These are phyloP conservation scores for Colletotrichum tofieldiae DNA, from an alignment of 2,329 filamentous ascomycete species.

Conservation along the genomic window DNA sequence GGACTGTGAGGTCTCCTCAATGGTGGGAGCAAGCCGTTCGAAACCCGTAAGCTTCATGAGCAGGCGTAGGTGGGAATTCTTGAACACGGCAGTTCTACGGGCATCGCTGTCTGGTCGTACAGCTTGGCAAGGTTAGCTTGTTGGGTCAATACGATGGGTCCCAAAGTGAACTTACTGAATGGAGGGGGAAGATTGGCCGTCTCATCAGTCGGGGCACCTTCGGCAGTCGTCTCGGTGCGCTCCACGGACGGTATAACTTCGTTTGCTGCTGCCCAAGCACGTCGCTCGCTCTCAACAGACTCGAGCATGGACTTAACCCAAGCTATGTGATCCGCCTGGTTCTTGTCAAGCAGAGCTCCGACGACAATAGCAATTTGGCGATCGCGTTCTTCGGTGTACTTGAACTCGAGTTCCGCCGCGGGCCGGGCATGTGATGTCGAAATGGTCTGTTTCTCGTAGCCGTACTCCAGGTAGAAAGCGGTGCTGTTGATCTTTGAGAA, in stretches of 20 bases:
- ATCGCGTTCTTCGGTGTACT: conserved; percentile 76
- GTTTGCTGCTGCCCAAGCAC: conserved; percentile 83
- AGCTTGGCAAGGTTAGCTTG: conserved; percentile 59
- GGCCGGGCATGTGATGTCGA: conserved; percentile 74
- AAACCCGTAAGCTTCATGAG: conserved; percentile 85
- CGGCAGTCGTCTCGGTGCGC: conserved; percentile 38
- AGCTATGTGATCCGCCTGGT: conserved; percentile 80
- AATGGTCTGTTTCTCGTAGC: conserved; percentile 84
- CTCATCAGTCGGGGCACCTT: conserved; percentile 51
- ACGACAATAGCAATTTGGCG: conserved; percentile 86
- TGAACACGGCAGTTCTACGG: conserved; percentile 84
- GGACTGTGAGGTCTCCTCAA: conserved; percentile 82
- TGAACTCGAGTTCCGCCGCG: conserved; percentile 88
- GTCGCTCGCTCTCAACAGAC: conserved; percentile 80
- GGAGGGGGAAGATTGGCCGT: conserved; percentile 54
- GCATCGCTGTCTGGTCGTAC: conserved; percentile 77
- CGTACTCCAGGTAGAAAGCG: conserved; percentile 90
- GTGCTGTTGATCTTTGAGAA: conserved; percentile 93
- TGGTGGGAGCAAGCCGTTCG: conserved; percentile 66
- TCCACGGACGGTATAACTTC: conserved; percentile 68
- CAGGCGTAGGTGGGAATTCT: conserved; percentile 88
- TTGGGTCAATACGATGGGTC: conserved; percentile 1
- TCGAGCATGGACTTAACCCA: conserved; percentile 85
- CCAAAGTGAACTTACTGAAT: conserved; percentile 64
- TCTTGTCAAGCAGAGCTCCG: conserved; percentile 84